Evolutionary conservation across 345 rosid genomes (phyloP).

Genomic region (Ceriops tagal): DNA sequence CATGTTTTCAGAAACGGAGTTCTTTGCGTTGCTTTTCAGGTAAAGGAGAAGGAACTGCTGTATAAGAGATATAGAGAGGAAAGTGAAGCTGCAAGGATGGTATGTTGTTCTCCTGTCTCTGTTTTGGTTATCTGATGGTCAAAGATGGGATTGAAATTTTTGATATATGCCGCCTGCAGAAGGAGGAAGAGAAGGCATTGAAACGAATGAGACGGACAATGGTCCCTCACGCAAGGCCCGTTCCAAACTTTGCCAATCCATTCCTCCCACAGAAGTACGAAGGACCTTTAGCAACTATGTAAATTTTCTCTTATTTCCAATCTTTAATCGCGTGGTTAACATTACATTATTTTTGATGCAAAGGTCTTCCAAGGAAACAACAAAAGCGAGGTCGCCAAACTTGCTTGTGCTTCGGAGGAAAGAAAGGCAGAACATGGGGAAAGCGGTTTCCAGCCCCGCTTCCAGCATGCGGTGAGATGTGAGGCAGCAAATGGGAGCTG

Average conservation of each 20-base stretch:
- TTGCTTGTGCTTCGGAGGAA: slow-evolving; percentile 46
- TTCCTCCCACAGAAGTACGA: slow-evolving; percentile 78
- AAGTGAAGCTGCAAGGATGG: slow-evolving; percentile 82
- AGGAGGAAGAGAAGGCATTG: slow-evolving; percentile 85
- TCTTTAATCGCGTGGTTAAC: not conserved
- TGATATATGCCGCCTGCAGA: slow-evolving; percentile 32
- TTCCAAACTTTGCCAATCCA: slow-evolving; percentile 78
- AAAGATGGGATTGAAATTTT: not conserved
- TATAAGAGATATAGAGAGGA: slow-evolving; percentile 96
- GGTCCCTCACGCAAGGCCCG: slow-evolving; percentile 91
- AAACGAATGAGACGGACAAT: slow-evolving; percentile 85
- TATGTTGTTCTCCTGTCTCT: slow-evolving; percentile 12
- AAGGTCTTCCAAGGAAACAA: slow-evolving; percentile 62
- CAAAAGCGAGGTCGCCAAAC: slow-evolving; percentile 64
- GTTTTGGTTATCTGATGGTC: too few species aligned
- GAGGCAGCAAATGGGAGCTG: not conserved
- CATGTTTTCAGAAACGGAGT: not conserved
- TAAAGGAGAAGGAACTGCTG: slow-evolving; percentile 78
- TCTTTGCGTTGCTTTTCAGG: slow-evolving; percentile 31
- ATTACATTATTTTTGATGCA: not conserved
- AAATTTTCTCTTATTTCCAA: not conserved
- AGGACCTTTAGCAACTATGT: not conserved
- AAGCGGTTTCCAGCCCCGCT: slow-evolving; percentile 41
- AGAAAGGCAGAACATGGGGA: slow-evolving; percentile 21
- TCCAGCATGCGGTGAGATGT: slow-evolving; percentile 44